Evolutionary conservation across 2,329 filamentous ascomycete genomes (phyloP).

Genomic region (Talaromyces sp.): DNA sequence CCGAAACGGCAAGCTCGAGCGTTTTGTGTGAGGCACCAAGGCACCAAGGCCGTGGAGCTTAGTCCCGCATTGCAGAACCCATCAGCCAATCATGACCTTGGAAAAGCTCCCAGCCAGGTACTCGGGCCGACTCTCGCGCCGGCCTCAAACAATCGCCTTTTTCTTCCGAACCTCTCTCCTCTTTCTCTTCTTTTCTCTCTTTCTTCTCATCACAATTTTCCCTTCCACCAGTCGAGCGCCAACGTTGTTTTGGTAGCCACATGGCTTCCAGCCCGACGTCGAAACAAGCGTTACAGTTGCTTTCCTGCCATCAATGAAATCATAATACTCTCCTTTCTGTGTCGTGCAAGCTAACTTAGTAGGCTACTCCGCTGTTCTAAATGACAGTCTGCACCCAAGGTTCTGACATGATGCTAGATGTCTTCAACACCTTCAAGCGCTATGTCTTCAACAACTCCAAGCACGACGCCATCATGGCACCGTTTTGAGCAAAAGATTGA

Average conservation of each 20-base stretch:
- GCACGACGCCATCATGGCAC: slow-evolving; percentile 64
- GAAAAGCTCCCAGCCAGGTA: not conserved
- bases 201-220: slow-evolving; percentile 1
- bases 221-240: slow-evolving; percentile 2
- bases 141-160: slow-evolving; percentile 11
- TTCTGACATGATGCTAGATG: slow-evolving; percentile 48
- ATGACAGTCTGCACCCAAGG: slow-evolving; percentile 24
- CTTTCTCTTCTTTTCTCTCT: slow-evolving; percentile 18
- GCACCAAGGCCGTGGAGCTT: not conserved
- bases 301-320: slow-evolving; percentile 3
- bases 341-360: slow-evolving; percentile 32
- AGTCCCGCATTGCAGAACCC: not conserved
- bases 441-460: slow-evolving; percentile 67
- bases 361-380: slow-evolving; percentile 28
- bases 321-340: not conserved
- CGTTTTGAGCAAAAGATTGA: slow-evolving; percentile 77
- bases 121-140: slow-evolving; percentile 14
- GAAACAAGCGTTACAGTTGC: not conserved
- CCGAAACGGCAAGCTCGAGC: slow-evolving; percentile 3
- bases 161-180: slow-evolving; percentile 12
- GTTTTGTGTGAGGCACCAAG: slow-evolving; percentile 4
- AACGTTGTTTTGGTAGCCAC: slow-evolving; percentile 13
- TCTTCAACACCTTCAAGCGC: slow-evolving; percentile 68
- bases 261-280: slow-evolving; percentile 34
- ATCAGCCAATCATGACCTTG: not conserved